A percentile compares a stretch with the other conserved stretches of the same genome.
Evolutionary conservation across 1,284 basidiomycete species (phyloP).

Genomic region (Amylostereum chailletii): DNA sequence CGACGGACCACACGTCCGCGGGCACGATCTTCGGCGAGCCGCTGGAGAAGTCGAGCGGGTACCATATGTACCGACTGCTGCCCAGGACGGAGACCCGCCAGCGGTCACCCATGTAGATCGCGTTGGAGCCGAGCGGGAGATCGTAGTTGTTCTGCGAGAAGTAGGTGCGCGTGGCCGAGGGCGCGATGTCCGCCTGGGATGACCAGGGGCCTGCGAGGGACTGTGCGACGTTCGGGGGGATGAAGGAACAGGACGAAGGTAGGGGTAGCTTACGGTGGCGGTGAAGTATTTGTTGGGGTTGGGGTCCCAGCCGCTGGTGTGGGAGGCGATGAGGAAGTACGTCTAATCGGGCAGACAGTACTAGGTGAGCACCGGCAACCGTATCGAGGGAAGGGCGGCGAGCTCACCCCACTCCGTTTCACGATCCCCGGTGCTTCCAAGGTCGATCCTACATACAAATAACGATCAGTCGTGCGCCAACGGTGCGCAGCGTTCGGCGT

Average conservation of each 20-base stretch:
- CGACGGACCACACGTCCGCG: conserved; percentile 51
- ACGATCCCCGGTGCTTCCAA: conserved; percentile 56
- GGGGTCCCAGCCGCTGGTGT: conserved; percentile 51
- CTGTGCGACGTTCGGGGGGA: conserved; percentile 18
- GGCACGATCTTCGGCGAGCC: conserved; percentile 44
- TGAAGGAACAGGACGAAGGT: not conserved
- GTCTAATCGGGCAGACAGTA: conserved; percentile 23
- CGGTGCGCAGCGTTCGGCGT: too few species aligned
- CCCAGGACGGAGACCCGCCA: conserved; percentile 50
- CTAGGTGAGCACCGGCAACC: not conserved
- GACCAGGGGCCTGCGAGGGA: conserved; percentile 51
- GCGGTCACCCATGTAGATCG: conserved; percentile 59
- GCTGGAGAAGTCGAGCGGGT: conserved; percentile 45
- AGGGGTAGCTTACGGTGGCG: conserved; percentile 29
- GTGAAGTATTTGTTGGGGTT: conserved; percentile 57
- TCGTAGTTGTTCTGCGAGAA: conserved; percentile 57
- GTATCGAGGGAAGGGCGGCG: not conserved
- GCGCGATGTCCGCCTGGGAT: conserved; percentile 46
- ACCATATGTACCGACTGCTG: conserved; percentile 54
- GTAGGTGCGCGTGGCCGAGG: conserved; percentile 41
- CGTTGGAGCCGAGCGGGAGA: conserved; percentile 38
- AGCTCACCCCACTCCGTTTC: conserved; percentile 42
- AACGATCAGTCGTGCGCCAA: not conserved
- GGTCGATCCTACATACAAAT: conserved; percentile 33
- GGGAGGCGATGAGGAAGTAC: conserved; percentile 54